These are phyloP conservation scores for Linnemannia zychae DNA, from an alignment of 192 early-diverging fungal species.

Conservation along the genomic window DNA sequence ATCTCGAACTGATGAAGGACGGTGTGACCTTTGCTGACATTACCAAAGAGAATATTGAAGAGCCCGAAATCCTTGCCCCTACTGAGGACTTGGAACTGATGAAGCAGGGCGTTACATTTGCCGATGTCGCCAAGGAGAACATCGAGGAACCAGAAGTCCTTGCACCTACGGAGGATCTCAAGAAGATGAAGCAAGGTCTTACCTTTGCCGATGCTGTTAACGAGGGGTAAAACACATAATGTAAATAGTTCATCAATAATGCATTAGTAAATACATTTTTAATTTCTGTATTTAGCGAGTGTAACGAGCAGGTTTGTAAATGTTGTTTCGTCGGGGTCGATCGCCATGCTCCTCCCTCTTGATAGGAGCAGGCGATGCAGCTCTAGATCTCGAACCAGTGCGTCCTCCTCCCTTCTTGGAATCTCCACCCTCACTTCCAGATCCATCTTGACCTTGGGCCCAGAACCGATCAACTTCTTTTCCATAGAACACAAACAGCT, in stretches of 20 bases:
- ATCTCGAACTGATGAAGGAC: conserved; percentile 19
- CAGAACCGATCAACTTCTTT: conserved; percentile 89
- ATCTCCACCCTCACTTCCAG: conserved; percentile 10
- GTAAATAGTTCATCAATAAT: conserved; percentile 1
- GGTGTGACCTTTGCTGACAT: conserved; percentile 24
- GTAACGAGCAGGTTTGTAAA: conserved; percentile 52
- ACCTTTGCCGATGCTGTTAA: conserved; percentile 20
- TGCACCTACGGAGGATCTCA: conserved; percentile 25
- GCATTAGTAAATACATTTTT: not conserved
- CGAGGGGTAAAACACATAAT: not conserved
- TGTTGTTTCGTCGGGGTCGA: conserved; percentile 40
- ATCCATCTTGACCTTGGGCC: conserved; percentile 56
- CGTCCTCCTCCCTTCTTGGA: conserved; percentile 14
- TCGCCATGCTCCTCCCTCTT: conserved; percentile 23
- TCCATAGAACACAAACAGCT: conserved; percentile 93
- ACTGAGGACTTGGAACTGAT: conserved; percentile 37
- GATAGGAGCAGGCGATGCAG: conserved; percentile 15
- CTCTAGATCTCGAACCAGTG: conserved; percentile 25
- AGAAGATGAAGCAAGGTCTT: conserved; percentile 22
- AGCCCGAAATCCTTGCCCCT: conserved; percentile 20
- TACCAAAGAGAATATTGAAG: conserved; percentile 3
- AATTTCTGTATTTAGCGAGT: conserved; percentile 16
- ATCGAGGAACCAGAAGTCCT: conserved; percentile 2
- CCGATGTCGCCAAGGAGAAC: not conserved
- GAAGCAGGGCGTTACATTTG: conserved; percentile 43